phyloP scores from a whole-genome alignment of 306 rosid species.

The Trifolium subterraneum region DNA sequence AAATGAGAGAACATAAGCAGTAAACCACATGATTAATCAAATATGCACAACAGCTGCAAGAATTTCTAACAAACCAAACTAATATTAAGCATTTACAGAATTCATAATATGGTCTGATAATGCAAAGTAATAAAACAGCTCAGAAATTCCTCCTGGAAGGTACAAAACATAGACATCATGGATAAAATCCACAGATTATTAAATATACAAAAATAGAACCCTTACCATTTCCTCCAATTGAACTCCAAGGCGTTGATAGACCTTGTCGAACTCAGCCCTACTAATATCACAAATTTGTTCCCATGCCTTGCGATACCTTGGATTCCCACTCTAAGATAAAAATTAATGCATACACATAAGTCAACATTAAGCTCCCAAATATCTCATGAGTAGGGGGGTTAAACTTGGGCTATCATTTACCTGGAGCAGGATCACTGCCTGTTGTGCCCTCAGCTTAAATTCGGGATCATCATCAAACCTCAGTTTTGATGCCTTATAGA shows the following conservation, averaged over 20 bases:
- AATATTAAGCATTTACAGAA: slow-evolving; percentile 32
- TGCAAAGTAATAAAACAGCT: slow-evolving; percentile 4
- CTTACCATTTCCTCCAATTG: slow-evolving; percentile 82
- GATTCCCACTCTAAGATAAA: slow-evolving; percentile 76
- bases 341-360: slow-evolving; percentile 32
- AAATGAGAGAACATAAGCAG: slow-evolving; percentile 2
- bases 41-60: slow-evolving; percentile 18
- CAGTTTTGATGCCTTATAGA: slow-evolving; percentile 87
- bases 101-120: neutral
- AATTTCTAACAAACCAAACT: slow-evolving; percentile 18
- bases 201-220: slow-evolving; percentile 28
- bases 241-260: slow-evolving; percentile 84
- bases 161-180: slow-evolving; percentile 8
- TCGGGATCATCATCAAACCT: slow-evolving; percentile 82
- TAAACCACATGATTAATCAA: neutral
- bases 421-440: slow-evolving; percentile 90
- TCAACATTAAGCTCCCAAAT: slow-evolving; percentile 3
- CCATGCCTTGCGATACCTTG: slow-evolving; percentile 80
- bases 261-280: slow-evolving; percentile 81
- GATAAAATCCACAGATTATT: slow-evolving; percentile 9
- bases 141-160: slow-evolving; percentile 7
- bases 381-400: slow-evolving; percentile 15
- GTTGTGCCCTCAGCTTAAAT: slow-evolving; percentile 88
- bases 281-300: slow-evolving; percentile 84
- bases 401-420: slow-evolving; percentile 46